Evolutionary conservation across 2,329 filamentous ascomycete species (phyloP).

Genomic region (Cladosporium sp.): DNA sequence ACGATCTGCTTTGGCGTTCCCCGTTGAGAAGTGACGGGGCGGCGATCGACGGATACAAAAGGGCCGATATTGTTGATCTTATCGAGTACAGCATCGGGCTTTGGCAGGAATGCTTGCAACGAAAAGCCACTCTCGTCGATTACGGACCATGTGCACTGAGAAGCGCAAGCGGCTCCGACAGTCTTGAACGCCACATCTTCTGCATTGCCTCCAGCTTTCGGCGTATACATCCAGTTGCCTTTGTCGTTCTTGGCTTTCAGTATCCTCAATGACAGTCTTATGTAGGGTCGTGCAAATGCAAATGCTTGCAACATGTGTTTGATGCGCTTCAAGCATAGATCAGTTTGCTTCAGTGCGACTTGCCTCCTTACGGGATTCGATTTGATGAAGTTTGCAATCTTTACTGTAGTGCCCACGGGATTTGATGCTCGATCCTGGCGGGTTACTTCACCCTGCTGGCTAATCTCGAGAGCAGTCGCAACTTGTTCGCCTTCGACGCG

Average conservation of each 20-base stretch:
- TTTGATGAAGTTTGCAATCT: constrained; percentile 53
- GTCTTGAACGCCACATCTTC: constrained; percentile 58
- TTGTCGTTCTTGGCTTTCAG: constrained; percentile 47
- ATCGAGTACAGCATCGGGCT: constrained; percentile 36
- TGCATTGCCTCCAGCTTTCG: constrained; percentile 43
- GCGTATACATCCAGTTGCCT: constrained; percentile 57
- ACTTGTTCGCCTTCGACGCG: constrained; percentile 55
- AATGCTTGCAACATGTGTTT: constrained; percentile 58
- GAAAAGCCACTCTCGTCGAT: constrained; percentile 36
- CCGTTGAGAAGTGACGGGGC: constrained; percentile 53
- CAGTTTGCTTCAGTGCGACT: constrained; percentile 50
- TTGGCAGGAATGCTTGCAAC: constrained; percentile 56
- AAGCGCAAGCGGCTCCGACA: constrained; percentile 50
- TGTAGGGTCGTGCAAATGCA: constrained; percentile 57
- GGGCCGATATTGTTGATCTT: constrained; percentile 39
- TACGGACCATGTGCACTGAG: constrained; percentile 46
- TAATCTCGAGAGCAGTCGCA: constrained; percentile 49
- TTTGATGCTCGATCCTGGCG: constrained; percentile 45
- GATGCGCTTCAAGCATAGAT: constrained; percentile 52
- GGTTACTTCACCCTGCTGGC: constrained; percentile 38
- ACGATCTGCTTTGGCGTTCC: constrained; percentile 57
- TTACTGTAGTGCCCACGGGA: constrained; percentile 64
- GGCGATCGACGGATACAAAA: constrained; percentile 63
- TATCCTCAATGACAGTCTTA: constrained; percentile 57
- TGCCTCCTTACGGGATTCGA: constrained; percentile 59